Percentiles rank a stretch among this genome's conserved stretches.
Evolutionary conservation across 192 early-diverging fungal species (phyloP).

Genomic region (Endogone sp.): DNA sequence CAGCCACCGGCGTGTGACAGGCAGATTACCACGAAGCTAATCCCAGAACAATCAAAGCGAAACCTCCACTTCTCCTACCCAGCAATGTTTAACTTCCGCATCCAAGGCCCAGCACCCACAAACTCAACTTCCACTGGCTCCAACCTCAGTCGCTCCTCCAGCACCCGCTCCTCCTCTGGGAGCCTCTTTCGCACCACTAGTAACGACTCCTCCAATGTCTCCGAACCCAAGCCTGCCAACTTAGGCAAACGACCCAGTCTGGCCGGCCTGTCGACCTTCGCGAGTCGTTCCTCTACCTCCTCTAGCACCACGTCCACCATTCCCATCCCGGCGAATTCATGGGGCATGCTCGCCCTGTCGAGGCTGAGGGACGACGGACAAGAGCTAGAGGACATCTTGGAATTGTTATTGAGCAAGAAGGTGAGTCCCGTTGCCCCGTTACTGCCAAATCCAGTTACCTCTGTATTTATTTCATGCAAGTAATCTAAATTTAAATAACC

Average conservation of each 20-base stretch:
- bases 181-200: not conserved
- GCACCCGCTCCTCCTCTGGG: too few relatives aligned
- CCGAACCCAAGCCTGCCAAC: not conserved
- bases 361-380: constrained; percentile 12
- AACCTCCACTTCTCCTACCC: too few relatives aligned
- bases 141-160: not conserved
- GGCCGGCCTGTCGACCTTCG: constrained; percentile 10
- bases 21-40: too few relatives aligned
- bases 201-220: not conserved
- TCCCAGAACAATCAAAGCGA: too few relatives aligned
- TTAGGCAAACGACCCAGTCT: constrained; percentile 5
- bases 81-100: too few relatives aligned
- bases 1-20: too few relatives aligned
- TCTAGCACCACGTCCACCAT: constrained; percentile 12
- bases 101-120: not conserved
- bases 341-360: constrained; percentile 29
- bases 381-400: constrained; percentile 21
- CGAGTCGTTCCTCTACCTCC: not conserved
- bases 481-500: too few relatives aligned
- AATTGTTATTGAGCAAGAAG: constrained; percentile 11
- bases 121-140: not conserved
- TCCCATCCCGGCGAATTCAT: constrained; percentile 26
- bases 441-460: too few relatives aligned
- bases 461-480: too few relatives aligned
- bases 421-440: constrained; percentile 7